A percentile compares a stretch with the other conserved stretches of the same genome.
These are phyloP conservation scores for Botrytis deweyae DNA, from an alignment of 2,329 filamentous ascomycete species.

Conservation along the genomic window DNA sequence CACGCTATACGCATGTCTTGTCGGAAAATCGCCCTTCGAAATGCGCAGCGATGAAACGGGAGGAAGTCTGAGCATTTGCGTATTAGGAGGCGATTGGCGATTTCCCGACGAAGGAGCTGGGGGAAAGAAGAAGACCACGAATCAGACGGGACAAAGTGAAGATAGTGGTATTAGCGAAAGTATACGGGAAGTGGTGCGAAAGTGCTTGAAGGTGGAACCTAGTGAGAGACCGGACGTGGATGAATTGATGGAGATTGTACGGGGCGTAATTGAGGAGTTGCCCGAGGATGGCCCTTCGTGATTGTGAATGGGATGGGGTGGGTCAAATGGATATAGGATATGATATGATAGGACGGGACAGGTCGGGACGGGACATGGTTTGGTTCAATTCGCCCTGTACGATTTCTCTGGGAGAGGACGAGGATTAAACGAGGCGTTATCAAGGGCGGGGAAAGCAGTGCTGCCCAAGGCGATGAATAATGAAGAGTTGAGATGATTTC, in stretches of 20 bases:
- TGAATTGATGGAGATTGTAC: conserved; percentile 77
- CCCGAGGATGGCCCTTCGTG: conserved; percentile 55
- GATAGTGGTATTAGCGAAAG: conserved; percentile 67
- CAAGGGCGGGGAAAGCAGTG: not conserved
- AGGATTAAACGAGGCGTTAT: conserved; percentile 1
- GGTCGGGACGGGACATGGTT: not conserved
- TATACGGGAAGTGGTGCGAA: conserved; percentile 83
- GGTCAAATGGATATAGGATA: not conserved
- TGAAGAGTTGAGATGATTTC: not conserved
- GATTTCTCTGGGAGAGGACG: not conserved
- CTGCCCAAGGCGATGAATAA: conserved; percentile 3
- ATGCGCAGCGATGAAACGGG: conserved; percentile 94
- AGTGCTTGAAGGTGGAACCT: conserved; percentile 83
- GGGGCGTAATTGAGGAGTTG: conserved; percentile 65
- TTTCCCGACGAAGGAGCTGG: conserved; percentile 84
- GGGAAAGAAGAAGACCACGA: conserved; percentile 45
- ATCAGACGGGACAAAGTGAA: conserved; percentile 37
- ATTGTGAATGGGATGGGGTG: not conserved
- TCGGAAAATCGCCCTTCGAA: conserved; percentile 96
- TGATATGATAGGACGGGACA: not conserved
- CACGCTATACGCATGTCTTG: conserved; percentile 94
- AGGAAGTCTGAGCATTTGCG: conserved; percentile 87
- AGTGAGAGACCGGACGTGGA: conserved; percentile 83
- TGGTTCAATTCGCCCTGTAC: not conserved
- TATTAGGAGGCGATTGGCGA: conserved; percentile 90